Evolutionary conservation across 441 rosid genomes (phyloP).

Genomic region (Euphorbia schlechtendalii): DNA sequence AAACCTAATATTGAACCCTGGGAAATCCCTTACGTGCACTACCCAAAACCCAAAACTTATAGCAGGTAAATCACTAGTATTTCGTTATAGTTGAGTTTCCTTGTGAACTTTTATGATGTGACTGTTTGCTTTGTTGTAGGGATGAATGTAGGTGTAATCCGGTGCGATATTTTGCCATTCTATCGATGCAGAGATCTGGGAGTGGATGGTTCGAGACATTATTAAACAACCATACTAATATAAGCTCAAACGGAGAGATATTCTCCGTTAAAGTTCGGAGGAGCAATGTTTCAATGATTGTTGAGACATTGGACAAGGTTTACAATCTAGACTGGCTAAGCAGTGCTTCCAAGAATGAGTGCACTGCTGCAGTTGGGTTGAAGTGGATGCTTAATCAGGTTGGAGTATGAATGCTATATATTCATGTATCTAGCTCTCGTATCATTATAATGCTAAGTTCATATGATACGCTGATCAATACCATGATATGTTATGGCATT

Average conservation of each 20-base stretch:
- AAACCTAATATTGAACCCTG: constrained; percentile 73
- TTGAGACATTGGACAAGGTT: constrained; percentile 71
- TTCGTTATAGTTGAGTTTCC: constrained; percentile 12
- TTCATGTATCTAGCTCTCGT: not conserved
- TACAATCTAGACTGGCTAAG: constrained; percentile 86
- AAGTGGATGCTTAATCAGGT: constrained; percentile 99
- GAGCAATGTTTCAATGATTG: constrained; percentile 59
- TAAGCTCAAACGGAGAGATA: constrained; percentile 95
- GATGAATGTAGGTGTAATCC: constrained; percentile 85
- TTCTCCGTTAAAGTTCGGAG: constrained; percentile 84
- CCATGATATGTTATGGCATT: not conserved
- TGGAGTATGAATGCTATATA: constrained; percentile 11
- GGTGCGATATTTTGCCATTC: constrained; percentile 88
- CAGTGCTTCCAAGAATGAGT: constrained; percentile 95
- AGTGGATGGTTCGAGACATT: constrained; percentile 99
- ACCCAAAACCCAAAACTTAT: constrained; percentile 67
- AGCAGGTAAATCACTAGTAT: constrained; percentile 44
- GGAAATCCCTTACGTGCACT: constrained; percentile 91
- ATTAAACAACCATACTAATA: constrained; percentile 83
- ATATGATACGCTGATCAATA: not conserved
- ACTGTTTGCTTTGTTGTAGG: constrained; percentile 36
- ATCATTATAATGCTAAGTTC: not conserved
- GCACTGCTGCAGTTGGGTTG: constrained; percentile 89
- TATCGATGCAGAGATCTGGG: constrained; percentile 99
- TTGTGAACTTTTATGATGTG: constrained; percentile 14